Evolutionary conservation across 2,329 filamentous ascomycete genomes (phyloP), one percentile per base, ranked within the genome.

Genomic region (Pseudocercospora fijiensis): DNA sequence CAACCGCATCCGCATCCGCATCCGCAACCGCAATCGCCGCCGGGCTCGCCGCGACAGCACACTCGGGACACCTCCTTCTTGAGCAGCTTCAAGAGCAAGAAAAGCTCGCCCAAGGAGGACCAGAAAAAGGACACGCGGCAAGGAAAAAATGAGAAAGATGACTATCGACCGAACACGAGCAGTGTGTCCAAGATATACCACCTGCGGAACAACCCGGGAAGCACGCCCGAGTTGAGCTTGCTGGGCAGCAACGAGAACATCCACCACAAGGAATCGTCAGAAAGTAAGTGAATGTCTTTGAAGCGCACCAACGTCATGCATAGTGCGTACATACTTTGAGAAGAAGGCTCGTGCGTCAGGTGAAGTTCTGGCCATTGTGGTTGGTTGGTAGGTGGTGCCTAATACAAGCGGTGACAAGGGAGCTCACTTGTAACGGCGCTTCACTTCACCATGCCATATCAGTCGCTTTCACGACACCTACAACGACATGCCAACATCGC

Each of bases 201-300:
- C 27, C 73, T 81, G 62, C 75, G 78, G 58, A 78, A 77, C 61
- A 75, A 74, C 60, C 76, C 78, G n/a, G 79, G 79, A 28, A 83
- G 81, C 41, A 81, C 81, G 56, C 80, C 81, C 51, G 80, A 83
- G 61, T 69, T 83, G 60, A 79, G 75, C 65, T 60, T 76, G 67
- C 67, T 76, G 43, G 70, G 72, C 27, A 74, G 74, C 58, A 67
- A 70, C 53, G 73, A 74, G 61, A 71, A 69, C 51, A 64, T 70
- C 45, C 58, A 65, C 45, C 58, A 65, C 56, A 56, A 56, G 28
- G 71, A 71, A 20, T 64, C 67, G 20, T 62, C 62, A 64, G 71
- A 74, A 68, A 66, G 73, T 75, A 69, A 70, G 71, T 72, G 30
- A 33, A 41, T 37, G 18, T 16, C 20, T 10, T 56, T 41, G 18